Evolutionary conservation across 2,329 filamentous ascomycete genomes (phyloP).

Genomic region (Chrysoporthe austroafricana): DNA sequence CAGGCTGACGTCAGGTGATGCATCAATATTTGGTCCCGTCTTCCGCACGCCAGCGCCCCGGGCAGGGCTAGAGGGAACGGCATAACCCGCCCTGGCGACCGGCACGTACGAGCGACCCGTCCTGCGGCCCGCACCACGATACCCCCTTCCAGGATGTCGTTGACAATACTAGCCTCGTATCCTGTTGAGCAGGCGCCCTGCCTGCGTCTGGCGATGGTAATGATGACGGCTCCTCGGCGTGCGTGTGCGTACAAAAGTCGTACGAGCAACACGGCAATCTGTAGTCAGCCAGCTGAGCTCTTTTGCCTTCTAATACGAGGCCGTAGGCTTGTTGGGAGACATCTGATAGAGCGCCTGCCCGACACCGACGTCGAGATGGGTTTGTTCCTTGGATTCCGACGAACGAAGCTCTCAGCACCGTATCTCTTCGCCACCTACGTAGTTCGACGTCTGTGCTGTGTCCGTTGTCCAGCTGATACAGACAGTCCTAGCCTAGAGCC

Average conservation of each 20-base stretch:
- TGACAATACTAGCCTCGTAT: neutral
- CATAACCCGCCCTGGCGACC: slow-evolving; percentile 9
- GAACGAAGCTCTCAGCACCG: too few species aligned
- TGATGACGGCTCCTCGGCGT: neutral
- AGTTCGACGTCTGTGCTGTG: too few species aligned
- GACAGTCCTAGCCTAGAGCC: too few species aligned
- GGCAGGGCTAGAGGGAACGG: neutral
- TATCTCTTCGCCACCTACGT: too few species aligned
- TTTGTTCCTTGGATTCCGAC: too few species aligned
- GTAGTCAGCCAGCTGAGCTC: neutral
- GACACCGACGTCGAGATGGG: too few species aligned
- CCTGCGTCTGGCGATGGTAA: neutral
- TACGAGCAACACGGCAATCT: neutral
- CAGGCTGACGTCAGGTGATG: slow-evolving; percentile 6
- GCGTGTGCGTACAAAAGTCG: neutral
- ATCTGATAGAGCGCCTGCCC: neutral
- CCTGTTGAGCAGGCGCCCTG: neutral
- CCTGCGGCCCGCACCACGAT: neutral
- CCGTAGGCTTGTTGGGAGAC: neutral
- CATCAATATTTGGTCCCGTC: slow-evolving; percentile 3
- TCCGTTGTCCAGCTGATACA: too few species aligned
- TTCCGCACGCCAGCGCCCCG: neutral
- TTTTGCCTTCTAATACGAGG: neutral
- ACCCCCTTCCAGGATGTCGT: neutral
- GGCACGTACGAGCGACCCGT: neutral